Evolutionary conservation across 345 rosid species (phyloP).

Genomic region (Combretum micranthum): DNA sequence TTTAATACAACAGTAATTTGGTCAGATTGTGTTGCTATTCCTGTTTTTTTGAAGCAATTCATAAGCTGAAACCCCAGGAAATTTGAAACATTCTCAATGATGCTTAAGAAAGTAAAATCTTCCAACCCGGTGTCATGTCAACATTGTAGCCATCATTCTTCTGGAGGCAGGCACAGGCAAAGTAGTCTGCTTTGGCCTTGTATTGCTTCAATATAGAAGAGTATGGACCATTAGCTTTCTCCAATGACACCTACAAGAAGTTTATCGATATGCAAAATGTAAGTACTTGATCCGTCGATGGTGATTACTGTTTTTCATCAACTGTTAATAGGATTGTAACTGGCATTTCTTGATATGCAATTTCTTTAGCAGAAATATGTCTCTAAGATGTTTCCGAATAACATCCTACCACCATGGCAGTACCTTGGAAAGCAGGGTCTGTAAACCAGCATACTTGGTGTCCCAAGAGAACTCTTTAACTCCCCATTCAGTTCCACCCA

Average conservation of each 20-base stretch:
- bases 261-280: no score
- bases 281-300: no score
- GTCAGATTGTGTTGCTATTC: not conserved
- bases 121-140: slow-evolving; percentile 52
- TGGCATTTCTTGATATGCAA: no score
- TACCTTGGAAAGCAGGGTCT: slow-evolving; percentile 75
- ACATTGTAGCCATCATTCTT: slow-evolving; percentile 75
- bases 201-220: slow-evolving; percentile 45
- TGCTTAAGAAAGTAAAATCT: not conserved
- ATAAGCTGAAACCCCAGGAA: no score
- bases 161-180: slow-evolving; percentile 72
- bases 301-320: no score
- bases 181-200: slow-evolving; percentile 72
- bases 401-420: not conserved
- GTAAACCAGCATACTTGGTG: slow-evolving; percentile 83
- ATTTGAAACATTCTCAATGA: not conserved
- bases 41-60: no score
- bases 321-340: no score
- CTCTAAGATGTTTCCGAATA: not conserved
- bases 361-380: no score
- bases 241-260: slow-evolving; percentile 43
- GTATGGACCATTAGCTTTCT: slow-evolving; percentile 39
- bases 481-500: slow-evolving; percentile 95
- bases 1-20: not conserved
- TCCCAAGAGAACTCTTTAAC: slow-evolving; percentile 94